A percentile compares a stretch with the other conserved stretches of the same genome.
These are phyloP conservation scores for Dryadomyces quercus-mongolicae DNA, from an alignment of 2,329 filamentous ascomycete species.

Conservation along the genomic window DNA sequence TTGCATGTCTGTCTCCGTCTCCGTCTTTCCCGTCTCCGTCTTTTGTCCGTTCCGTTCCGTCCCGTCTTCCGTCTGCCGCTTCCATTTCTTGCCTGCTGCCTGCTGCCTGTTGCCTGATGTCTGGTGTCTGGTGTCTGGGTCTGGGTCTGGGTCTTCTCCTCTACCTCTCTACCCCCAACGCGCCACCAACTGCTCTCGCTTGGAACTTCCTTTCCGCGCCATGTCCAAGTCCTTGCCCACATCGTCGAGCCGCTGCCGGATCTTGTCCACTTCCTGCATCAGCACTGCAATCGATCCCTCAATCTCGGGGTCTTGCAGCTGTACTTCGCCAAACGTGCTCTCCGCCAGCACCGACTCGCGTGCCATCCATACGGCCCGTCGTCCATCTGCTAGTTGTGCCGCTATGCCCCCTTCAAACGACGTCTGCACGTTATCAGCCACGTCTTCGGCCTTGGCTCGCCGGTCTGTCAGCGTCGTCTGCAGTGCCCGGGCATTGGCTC, in stretches of 20 bases:
- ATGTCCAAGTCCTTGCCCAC: slow-evolving; percentile 24
- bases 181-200: slow-evolving; percentile 35
- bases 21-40: not conserved
- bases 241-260: slow-evolving; percentile 1
- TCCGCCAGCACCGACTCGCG: slow-evolving; percentile 41
- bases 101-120: too few species aligned
- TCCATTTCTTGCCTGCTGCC: too few species aligned
- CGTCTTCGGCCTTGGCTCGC: slow-evolving; percentile 27
- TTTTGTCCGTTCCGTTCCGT: too few species aligned
- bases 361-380: slow-evolving; percentile 34
- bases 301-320: slow-evolving; percentile 40
- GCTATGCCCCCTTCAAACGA: slow-evolving; percentile 33
- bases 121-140: too few species aligned
- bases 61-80: too few species aligned
- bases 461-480: slow-evolving; percentile 26
- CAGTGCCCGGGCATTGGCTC: slow-evolving; percentile 14
- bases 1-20: too few species aligned
- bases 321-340: slow-evolving; percentile 33
- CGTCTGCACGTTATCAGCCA: slow-evolving; percentile 33
- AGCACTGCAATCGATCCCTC: slow-evolving; percentile 36
- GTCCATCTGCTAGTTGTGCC: slow-evolving; percentile 32
- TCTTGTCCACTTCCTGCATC: slow-evolving; percentile 22
- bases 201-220: slow-evolving; percentile 28
- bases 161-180: slow-evolving; percentile 23
- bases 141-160: too few species aligned